A percentile compares a stretch with the other conserved stretches of the same genome.
phyloP scores from a whole-genome alignment of 495 filamentous ascomycete species.

The Collariella sp. region DNA sequence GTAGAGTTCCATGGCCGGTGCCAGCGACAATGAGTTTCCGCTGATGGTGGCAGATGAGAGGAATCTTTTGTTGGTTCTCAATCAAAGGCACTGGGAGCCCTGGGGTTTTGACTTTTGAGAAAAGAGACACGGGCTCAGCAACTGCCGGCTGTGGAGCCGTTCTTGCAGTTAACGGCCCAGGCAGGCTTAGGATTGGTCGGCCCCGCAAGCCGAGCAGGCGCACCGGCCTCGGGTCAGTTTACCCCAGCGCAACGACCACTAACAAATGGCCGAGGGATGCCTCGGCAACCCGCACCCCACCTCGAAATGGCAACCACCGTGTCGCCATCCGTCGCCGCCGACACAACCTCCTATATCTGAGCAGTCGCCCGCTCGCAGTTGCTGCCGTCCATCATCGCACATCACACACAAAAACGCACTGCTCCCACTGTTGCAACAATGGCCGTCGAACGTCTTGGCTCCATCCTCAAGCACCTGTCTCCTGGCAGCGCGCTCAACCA shows the following conservation, averaged over 20 bases:
- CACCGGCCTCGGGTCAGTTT: constrained; percentile 13
- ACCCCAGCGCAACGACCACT: constrained; percentile 11
- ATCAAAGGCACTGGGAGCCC: too few relatives aligned
- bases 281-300: constrained; percentile 21
- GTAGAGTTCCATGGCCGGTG: too few relatives aligned
- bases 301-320: neutral
- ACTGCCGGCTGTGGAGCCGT: constrained; percentile 10
- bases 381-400: neutral
- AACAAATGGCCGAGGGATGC: constrained; percentile 12
- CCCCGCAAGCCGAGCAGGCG: constrained; percentile 7
- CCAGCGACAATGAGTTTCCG: too few relatives aligned
- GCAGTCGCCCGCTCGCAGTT: neutral
- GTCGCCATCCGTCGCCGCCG: neutral
- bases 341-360: constrained; percentile 1
- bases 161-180: neutral
- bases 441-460: constrained; percentile 78
- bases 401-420: neutral
- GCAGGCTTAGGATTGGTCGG: neutral
- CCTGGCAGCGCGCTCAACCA: constrained; percentile 58
- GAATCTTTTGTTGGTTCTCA: too few relatives aligned
- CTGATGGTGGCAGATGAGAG: too few relatives aligned
- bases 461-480: constrained; percentile 79
- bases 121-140: neutral
- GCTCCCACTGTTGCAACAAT: constrained; percentile 41
- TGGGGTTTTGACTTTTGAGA: neutral